Conservation (phyloP, 2,329 filamentous ascomycete species). For the Microascus cirrosus region DNA sequence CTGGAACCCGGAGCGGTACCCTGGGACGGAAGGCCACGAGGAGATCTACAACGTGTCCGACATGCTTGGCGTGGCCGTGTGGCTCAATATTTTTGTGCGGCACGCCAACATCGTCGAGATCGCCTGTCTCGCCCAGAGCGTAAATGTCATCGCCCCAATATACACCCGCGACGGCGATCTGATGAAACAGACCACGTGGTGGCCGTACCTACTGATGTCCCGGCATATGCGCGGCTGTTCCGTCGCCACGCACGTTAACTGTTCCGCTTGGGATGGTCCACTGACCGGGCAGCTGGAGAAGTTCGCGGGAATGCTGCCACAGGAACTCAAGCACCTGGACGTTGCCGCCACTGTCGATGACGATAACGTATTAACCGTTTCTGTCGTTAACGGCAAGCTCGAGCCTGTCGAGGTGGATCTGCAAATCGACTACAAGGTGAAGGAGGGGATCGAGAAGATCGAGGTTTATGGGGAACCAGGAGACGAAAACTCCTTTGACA, state of each 20-base stretch:
- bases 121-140: constrained; percentile 55
- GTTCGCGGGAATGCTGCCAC: too few species aligned
- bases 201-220: constrained; percentile 49
- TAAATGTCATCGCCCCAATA: constrained; percentile 57
- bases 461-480: too few species aligned
- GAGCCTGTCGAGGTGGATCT: too few species aligned
- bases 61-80: constrained; percentile 49
- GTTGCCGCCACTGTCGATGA: too few species aligned
- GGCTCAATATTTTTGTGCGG: constrained; percentile 53
- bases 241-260: constrained; percentile 3
- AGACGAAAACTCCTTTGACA: too few species aligned
- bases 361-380: too few species aligned
- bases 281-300: neutral
- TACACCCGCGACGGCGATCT: constrained; percentile 50
- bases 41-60: constrained; percentile 54
- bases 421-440: too few species aligned
- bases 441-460: too few species aligned
- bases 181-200: constrained; percentile 54
- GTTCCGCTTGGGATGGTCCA: neutral
- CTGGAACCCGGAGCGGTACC: constrained; percentile 52
- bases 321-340: too few species aligned
- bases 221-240: constrained; percentile 44
- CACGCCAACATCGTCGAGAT: constrained; percentile 53
- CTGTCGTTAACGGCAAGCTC: too few species aligned
- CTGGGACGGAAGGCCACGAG: constrained; percentile 51